Evolutionary conservation across 2,329 filamentous ascomycete genomes (phyloP), one percentile per base, ranked within the genome.

Genomic region (Hypoxylon sp.): DNA sequence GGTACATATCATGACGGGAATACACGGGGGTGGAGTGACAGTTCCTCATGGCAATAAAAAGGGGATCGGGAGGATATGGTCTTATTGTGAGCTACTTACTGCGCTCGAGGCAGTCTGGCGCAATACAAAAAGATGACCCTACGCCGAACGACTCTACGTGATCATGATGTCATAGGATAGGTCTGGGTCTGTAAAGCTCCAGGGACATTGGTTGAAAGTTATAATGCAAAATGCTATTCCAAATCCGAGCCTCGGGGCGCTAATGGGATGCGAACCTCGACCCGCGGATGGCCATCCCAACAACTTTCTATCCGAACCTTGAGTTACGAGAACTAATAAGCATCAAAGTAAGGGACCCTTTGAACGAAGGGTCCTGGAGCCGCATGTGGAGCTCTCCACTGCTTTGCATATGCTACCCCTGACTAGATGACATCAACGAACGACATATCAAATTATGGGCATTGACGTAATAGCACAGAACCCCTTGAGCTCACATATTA

Each of bases 341-440:
- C 7, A 43, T 23, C 38, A n/a, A 60, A 51, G 57, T 25, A 60
- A 51, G 57, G 57, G 38, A 9, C 38, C 14, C 19, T 21, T 19
- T 19, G 5, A 36, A 17, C 46, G 9, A 36, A 46, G 30, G n/a
- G 36, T 56, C 50, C 49, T 36, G 58, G 25, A 66, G 67, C 51
- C 63, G 55, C 60, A 60, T 63, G 56, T 52, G 58, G 56, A 61
- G 52, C 34, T 60, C 50, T 28, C 52, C 51, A 51, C 57, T n/a
- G 52, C 48, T 50, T 58, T 58, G 52, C 58, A 57, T 60, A 46
- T 51, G 45, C 13, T 63, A 66, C 65, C 56, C 65, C 62, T 62
- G 56, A 56, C 56, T 63, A 66, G 41, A 70, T 70, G 68, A 70
- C 68, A 70, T 70, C 68, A 68, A 70, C 62, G 51, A 65, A 60